Evolutionary conservation across 2,329 filamentous ascomycete species (phyloP), one percentile per base, ranked within the genome.

Genomic region (Fusarium nanum): DNA sequence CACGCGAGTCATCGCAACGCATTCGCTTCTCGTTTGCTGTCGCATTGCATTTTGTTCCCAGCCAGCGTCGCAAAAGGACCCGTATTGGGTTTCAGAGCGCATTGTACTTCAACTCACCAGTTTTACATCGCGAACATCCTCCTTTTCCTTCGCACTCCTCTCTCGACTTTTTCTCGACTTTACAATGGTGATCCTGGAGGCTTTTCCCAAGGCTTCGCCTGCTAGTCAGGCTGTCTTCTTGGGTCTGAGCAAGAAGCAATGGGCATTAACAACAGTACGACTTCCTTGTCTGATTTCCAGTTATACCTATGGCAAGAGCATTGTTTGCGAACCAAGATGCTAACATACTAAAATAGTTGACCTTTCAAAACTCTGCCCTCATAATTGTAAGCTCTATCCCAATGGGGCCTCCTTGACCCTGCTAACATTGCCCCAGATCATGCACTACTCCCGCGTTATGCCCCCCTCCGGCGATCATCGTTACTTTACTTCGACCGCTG

Each of bases 361-460:
- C 90, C 28, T 89, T 81, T 56, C 79, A 94, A 83, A 94, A 94
- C 78, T 93, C 92, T 10, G 91, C 89, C 27, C 84, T 94, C 65
- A 93, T 93, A 65, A 83, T 95, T 72, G 89, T 91, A 83, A 72
- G 81, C 78, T 34, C 56, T 55, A 49, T 60, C 40, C 41, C 46
- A 55, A 48, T 23, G 40, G 44, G 60, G 60, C 53, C 44, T 50
- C 16, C 20, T 8, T 23, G 52, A 20, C 44, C 76, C 93, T 82
- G 53, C 58, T 76, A 61, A 73, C 64, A 28, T 44, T 50, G 13
- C 57, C 40, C 28, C 28, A 95, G 93, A 87, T 98, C 59, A 92
- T 97, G 86, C 95, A 98, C 83, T 97, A 98, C 81, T 97, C 94
- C 30, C 89, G 94, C 71, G 90, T 97, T 65, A 98, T 98, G 94